Evolutionary conservation across 805 yeast species (phyloP), one percentile per base, ranked within the genome.

Genomic region (Metschnikowia sp.): DNA sequence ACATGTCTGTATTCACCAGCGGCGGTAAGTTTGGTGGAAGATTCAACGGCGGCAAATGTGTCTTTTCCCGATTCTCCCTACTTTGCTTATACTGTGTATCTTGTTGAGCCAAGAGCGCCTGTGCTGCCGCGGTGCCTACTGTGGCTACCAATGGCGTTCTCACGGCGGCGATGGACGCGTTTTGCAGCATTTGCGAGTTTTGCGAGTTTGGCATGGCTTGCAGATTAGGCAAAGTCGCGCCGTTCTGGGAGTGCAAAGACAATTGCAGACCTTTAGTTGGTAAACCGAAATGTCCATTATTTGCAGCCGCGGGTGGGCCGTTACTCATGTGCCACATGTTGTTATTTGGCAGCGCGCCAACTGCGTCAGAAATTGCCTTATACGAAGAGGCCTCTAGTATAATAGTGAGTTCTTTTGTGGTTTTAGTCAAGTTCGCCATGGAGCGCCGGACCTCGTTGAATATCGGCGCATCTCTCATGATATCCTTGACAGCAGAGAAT

Each of bases 401-500:
- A n/a, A 88, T 83, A 0, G 97, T 90, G 12, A 92, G 86, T 60
- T 92, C 98, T 59, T 92, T 92, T 4, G 97, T 88, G 3, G 91
- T 86, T 54, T 88, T 82, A 0, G 97, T 91, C 49, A 92, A 71
- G 33, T 82, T 79, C 0, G 96, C 88, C 66, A 92, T 77, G 6
- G 87, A 81, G 8, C 91, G 83, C 48, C 96, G 72, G 6, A 85
- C 84, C 47, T 88, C 96, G 56, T 86, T 83, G 43, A 92, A 73
- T 12, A 84, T 77, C 0, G 96, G 91, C 48, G 89, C 74, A 53
- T 88, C 97, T 45, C 80, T 78, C 81, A 92, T 85, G 2, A 95
- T 83, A 1, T 79, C 76, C 60, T 90, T 90, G 0, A 96, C 89
- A 1, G 88, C 81, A 2, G 92, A 94, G 54, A 92, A 72, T 37